These are phyloP conservation scores for Raffaelea deltoideospora DNA, from an alignment of 2,329 filamentous ascomycete species.

Conservation along the genomic window DNA sequence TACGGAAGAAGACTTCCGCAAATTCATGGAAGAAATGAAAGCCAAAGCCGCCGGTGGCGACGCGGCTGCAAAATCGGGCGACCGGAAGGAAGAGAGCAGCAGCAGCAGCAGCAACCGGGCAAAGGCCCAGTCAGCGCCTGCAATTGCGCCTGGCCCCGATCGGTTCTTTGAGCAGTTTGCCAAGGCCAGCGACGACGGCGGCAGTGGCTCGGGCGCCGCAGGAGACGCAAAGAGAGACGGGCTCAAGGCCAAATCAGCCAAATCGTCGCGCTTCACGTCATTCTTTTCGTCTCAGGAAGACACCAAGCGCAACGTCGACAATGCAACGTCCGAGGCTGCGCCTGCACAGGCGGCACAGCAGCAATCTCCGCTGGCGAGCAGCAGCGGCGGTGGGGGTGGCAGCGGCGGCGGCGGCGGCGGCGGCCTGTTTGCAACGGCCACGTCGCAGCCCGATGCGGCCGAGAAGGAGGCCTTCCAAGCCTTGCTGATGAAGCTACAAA, in stretches of 20 bases:
- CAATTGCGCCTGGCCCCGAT: slow-evolving; percentile 54
- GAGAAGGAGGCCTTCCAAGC: slow-evolving; percentile 80
- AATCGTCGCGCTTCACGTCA: slow-evolving; percentile 74
- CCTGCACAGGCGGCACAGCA: no score
- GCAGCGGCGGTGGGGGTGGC: slow-evolving; percentile 13
- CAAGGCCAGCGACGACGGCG: slow-evolving; percentile 18
- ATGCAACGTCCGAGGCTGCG: slow-evolving; percentile 24
- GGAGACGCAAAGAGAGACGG: slow-evolving; percentile 34
- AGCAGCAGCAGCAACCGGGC: slow-evolving; percentile 17
- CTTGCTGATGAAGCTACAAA: slow-evolving; percentile 67
- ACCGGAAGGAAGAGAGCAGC: slow-evolving; percentile 19
- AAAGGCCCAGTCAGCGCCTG: slow-evolving; percentile 40
- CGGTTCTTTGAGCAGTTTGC: slow-evolving; percentile 51
- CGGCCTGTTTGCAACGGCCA: neutral
- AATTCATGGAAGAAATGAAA: slow-evolving; percentile 87
- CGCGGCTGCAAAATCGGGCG: slow-evolving; percentile 19
- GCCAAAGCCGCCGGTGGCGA: slow-evolving; percentile 24
- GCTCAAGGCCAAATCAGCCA: slow-evolving; percentile 42
- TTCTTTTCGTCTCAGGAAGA: slow-evolving; percentile 54
- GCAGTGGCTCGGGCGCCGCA: slow-evolving; percentile 10
- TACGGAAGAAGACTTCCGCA: slow-evolving; percentile 83
- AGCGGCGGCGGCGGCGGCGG: slow-evolving; percentile 12
- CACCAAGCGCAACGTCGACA: slow-evolving; percentile 31
- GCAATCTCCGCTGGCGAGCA: no score
- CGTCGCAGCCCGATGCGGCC: slow-evolving; percentile 29